Evolutionary conservation across 2,329 filamentous ascomycete species (phyloP).

Genomic region (Dissoconium aciculare): DNA sequence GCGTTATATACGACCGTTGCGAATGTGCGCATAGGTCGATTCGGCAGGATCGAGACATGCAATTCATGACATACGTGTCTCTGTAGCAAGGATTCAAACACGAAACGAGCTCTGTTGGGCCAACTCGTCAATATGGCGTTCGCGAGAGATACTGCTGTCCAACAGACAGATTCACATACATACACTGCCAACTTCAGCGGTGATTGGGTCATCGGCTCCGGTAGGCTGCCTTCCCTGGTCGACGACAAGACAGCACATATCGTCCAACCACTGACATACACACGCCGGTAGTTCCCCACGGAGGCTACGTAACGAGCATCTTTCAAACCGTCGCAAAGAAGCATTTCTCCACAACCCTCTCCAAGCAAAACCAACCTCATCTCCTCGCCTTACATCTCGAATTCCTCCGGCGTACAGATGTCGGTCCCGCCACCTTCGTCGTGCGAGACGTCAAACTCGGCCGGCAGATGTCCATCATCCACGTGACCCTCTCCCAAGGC

Average conservation of each 20-base stretch:
- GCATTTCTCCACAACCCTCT: slow-evolving; percentile 45
- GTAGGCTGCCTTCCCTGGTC: slow-evolving; percentile 25
- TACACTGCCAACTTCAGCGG: slow-evolving; percentile 42
- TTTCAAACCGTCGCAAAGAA: slow-evolving; percentile 44
- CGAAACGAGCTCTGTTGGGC: too few relatives aligned
- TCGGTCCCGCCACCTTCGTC: slow-evolving; percentile 41
- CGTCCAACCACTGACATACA: slow-evolving; percentile 6
- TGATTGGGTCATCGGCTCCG: slow-evolving; percentile 52
- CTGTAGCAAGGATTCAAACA: too few relatives aligned
- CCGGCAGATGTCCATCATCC: slow-evolving; percentile 46
- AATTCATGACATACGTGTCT: too few relatives aligned
- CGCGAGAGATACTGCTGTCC: slow-evolving; percentile 32
- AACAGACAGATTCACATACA: slow-evolving; percentile 38
- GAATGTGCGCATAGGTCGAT: too few relatives aligned
- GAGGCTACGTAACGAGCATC: slow-evolving; percentile 51
- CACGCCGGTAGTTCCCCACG: slow-evolving; percentile 57
- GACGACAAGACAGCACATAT: too few relatives aligned
- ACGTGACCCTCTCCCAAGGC: slow-evolving; percentile 44
- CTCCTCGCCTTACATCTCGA: slow-evolving; percentile 50
- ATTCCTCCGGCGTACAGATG: slow-evolving; percentile 49
- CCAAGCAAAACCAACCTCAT: slow-evolving; percentile 44
- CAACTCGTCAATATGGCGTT: too few relatives aligned
- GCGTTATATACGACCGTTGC: too few relatives aligned
- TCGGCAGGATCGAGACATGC: too few relatives aligned
- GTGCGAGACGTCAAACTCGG: slow-evolving; percentile 52